Evolutionary conservation across 2,329 filamentous ascomycete species (phyloP).

Genomic region (Penicillium capsulatum): DNA sequence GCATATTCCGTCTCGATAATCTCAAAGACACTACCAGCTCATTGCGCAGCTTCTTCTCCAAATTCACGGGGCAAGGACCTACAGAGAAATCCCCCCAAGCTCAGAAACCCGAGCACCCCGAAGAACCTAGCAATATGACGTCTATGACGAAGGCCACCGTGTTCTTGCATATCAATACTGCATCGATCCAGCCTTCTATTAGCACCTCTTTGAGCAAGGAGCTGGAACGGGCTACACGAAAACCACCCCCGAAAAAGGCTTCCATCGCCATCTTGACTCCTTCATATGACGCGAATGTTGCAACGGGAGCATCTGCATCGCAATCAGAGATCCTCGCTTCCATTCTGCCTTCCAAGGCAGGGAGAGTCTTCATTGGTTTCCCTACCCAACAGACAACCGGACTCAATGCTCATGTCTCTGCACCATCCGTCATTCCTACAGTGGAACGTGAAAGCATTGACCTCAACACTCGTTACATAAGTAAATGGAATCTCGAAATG

Average conservation of each 20-base stretch:
- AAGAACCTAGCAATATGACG: slow-evolving; percentile 68
- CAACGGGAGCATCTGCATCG: slow-evolving; percentile 54
- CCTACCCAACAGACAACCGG: slow-evolving; percentile 96
- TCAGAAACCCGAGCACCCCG: slow-evolving; percentile 56
- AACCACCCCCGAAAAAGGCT: slow-evolving; percentile 84
- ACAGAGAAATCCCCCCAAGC: slow-evolving; percentile 37
- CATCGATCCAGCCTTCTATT: slow-evolving; percentile 73
- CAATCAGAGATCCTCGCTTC: slow-evolving; percentile 75
- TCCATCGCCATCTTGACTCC: slow-evolving; percentile 84
- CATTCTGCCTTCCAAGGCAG: slow-evolving; percentile 82
- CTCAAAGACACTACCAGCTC: slow-evolving; percentile 52
- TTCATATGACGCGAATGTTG: slow-evolving; percentile 75
- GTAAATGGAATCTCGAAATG: slow-evolving; percentile 93
- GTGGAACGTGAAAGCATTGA: slow-evolving; percentile 97
- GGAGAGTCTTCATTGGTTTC: slow-evolving; percentile 94
- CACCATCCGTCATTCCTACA: slow-evolving; percentile 92
- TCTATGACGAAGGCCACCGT: slow-evolving; percentile 70
- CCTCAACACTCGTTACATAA: slow-evolving; percentile 89
- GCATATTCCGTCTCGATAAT: slow-evolving; percentile 36
- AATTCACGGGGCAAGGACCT: slow-evolving; percentile 59
- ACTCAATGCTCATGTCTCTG: slow-evolving; percentile 87
- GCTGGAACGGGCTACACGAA: slow-evolving; percentile 92
- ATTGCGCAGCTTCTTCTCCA: slow-evolving; percentile 73
- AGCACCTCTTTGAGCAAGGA: slow-evolving; percentile 70
- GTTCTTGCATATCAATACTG: slow-evolving; percentile 83